These are phyloP conservation scores for Chaetomium sp. DNA, from an alignment of 2,329 filamentous ascomycete genomes.

Conservation along the genomic window DNA sequence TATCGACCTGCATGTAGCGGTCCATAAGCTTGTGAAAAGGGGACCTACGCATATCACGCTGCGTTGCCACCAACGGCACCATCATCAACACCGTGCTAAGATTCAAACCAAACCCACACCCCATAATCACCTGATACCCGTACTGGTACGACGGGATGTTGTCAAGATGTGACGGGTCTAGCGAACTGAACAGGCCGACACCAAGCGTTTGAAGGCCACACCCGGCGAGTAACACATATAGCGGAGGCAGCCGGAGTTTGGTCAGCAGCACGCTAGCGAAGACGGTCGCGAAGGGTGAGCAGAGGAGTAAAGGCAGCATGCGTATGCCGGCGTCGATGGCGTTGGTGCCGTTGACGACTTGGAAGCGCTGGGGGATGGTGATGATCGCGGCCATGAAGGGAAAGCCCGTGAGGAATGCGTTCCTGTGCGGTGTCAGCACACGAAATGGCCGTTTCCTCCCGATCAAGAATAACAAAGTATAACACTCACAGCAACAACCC, in stretches of 20 bases:
- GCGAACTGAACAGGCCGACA: slow-evolving; percentile 28
- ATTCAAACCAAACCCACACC: slow-evolving; percentile 32
- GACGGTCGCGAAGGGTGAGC: slow-evolving; percentile 29
- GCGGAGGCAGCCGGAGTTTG: slow-evolving; percentile 26
- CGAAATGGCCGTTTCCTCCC: too few relatives aligned
- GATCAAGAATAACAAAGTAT: background rate
- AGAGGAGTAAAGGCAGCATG: slow-evolving; percentile 30
- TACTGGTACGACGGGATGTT: slow-evolving; percentile 23
- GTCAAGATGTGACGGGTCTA: slow-evolving; percentile 14
- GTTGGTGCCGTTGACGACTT: slow-evolving; percentile 29
- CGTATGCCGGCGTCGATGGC: slow-evolving; percentile 29
- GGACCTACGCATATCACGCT: slow-evolving; percentile 22
- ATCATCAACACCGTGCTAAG: slow-evolving; percentile 29
- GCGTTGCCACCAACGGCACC: slow-evolving; percentile 26
- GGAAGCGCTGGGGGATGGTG: slow-evolving; percentile 32
- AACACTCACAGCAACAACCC: slow-evolving; percentile 29
- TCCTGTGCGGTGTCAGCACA: slow-evolving; percentile 13
- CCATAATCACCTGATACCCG: slow-evolving; percentile 32
- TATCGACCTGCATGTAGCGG: too few relatives aligned
- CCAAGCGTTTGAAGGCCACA: slow-evolving; percentile 29
- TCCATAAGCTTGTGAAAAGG: too few relatives aligned
- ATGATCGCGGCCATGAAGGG: slow-evolving; percentile 32
- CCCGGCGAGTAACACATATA: slow-evolving; percentile 28
- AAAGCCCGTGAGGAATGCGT: slow-evolving; percentile 28
- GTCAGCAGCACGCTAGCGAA: slow-evolving; percentile 26